Base-by-base conservation (phyloP, 768 basidiomycete species). In the Neoboletus brunneissimus region DNA sequence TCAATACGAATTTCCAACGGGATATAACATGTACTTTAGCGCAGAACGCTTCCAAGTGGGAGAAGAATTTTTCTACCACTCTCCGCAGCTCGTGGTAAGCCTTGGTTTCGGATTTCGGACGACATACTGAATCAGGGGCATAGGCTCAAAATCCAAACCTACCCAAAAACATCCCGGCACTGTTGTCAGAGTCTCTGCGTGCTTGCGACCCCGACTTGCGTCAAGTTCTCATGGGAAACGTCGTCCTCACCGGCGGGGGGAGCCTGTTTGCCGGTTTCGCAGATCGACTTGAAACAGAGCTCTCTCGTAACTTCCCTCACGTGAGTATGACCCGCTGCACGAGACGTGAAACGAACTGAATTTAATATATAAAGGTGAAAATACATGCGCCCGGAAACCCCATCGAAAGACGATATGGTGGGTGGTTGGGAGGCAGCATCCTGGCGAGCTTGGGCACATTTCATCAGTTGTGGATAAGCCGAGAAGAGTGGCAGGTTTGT, bases 371-470 rank as follows among this genome's bases (percentile, higher is more conserved):
- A 63, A 73, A 95, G 86, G 83, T 91, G 55, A 95, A 94, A 78
- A 88, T 96, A 40, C 91, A 96, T 64, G 88, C 94, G 0, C 89
- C 97, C 3, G 94, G 94, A 12, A 94, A 94, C 65, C 85, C 91
- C 0, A 80, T 87, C 48, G 97, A 98, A 71, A 83, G 96, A 45
- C 83, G 88, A 54, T 97, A 93, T 70, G 89, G 94, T 15, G 87
- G 89, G 20, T 99, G 97, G 97, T 76, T 99, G 8, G 97, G 97
- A 12, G 97, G 96, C 29, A 94, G 91, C 61, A 96, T 98, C 64
- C 78, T 98, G 46, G 95, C 90, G 1, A 94, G 91, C 67, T 74
- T 98, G 66, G 97, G 97, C 23, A 98, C 95, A 16, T 99, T 98
- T 81, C 97, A 99, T 69, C 96, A 96, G 64, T 77, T 95, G 48